Conservation (phyloP, 192 early-diverging fungal genomes). For the Mortierella claussenii region DNA sequence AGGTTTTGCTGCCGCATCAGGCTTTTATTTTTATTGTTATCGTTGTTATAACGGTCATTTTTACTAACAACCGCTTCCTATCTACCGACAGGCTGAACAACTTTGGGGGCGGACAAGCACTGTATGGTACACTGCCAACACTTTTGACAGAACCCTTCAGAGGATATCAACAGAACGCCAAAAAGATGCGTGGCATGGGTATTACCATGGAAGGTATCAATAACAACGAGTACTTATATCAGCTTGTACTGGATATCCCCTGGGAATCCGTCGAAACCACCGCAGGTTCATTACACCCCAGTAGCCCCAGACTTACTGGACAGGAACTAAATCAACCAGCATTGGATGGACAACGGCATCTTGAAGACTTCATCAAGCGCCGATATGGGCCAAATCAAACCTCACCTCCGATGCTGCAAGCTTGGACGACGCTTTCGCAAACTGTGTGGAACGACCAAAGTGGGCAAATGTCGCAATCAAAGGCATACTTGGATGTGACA, state of each 20-base stretch:
- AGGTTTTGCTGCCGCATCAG: too few species aligned
- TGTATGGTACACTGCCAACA: constrained; percentile 43
- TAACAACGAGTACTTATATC: constrained; percentile 52
- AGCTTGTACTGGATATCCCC: constrained; percentile 40
- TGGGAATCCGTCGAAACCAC: constrained; percentile 34
- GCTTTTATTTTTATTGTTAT: not conserved
- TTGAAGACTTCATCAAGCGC: constrained; percentile 20
- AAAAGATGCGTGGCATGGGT: constrained; percentile 45
- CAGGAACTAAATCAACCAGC: constrained; percentile 2
- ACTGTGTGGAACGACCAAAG: constrained; percentile 38
- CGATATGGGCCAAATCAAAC: constrained; percentile 35
- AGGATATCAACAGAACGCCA: constrained; percentile 15
- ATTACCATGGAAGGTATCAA: constrained; percentile 54
- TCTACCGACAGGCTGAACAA: constrained; percentile 33
- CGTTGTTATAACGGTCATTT: not conserved
- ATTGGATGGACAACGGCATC: constrained; percentile 13
- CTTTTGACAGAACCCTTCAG: constrained; percentile 37
- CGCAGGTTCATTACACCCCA: not conserved
- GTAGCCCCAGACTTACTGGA: not conserved
- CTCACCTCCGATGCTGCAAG: constrained; percentile 6
- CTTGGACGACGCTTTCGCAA: constrained; percentile 34
- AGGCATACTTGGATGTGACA: constrained; percentile 15
- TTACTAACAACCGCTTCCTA: not conserved
- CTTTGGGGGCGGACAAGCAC: constrained; percentile 43
- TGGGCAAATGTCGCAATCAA: constrained; percentile 35